Percentiles rank a stretch among this genome's conserved stretches.
Evolutionary conservation across 441 rosid species (phyloP).

Genomic region (Aquilaria agallochum): DNA sequence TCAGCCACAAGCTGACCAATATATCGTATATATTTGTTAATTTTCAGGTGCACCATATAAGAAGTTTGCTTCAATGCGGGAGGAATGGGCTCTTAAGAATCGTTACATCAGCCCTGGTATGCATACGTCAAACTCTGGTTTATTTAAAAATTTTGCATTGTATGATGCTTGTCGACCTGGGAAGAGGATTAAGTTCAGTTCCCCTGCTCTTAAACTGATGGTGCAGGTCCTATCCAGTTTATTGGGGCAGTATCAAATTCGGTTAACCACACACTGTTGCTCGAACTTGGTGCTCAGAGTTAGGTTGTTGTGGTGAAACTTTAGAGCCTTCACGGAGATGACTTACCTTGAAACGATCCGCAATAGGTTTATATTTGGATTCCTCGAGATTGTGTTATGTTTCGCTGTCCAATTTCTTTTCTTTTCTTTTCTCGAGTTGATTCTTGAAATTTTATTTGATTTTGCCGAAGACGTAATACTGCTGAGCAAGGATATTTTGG

Average conservation of each 20-base stretch:
- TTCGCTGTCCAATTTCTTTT: no score
- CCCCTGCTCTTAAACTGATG: no score
- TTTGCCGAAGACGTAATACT: no score
- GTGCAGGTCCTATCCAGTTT: slow-evolving; percentile 94
- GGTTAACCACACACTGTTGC: slow-evolving; percentile 61
- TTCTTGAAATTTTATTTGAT: no score
- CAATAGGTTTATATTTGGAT: no score
- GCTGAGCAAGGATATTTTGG: no score
- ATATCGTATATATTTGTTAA: neutral
- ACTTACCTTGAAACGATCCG: no score
- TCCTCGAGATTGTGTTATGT: no score
- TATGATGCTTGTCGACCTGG: no score
- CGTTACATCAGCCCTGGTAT: slow-evolving; percentile 89
- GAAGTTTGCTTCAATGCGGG: slow-evolving; percentile 67
- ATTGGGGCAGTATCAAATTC: slow-evolving; percentile 65
- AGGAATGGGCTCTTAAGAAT: slow-evolving; percentile 88
- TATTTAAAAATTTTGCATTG: no score
- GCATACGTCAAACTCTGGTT: slow-evolving; percentile 13
- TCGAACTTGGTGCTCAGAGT: slow-evolving; percentile 73
- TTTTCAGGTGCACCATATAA: slow-evolving; percentile 86
- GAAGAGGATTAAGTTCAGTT: neutral
- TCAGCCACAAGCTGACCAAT: neutral
- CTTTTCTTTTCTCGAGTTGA: no score
- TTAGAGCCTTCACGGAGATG: no score
- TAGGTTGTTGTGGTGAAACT: slow-evolving; percentile 14